Conservation (phyloP, 2,329 filamentous ascomycete species). For the Tolypocladium sp. region DNA sequence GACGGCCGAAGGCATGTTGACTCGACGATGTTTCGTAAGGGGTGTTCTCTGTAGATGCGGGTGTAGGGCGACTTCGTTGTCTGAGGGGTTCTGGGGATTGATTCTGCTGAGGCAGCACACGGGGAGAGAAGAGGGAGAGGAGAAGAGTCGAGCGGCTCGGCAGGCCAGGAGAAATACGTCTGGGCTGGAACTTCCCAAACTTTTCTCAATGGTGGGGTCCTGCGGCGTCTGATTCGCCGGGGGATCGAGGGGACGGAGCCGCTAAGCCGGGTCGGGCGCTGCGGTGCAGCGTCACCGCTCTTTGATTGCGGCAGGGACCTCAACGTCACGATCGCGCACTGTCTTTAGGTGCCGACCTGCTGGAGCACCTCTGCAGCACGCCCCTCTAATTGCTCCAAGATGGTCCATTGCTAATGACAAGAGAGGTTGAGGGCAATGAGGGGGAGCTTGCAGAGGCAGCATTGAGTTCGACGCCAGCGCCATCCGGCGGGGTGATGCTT, state of each 20-base stretch:
- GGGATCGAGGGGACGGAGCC: not conserved
- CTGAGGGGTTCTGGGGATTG: constrained; percentile 26
- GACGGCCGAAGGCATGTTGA: constrained; percentile 64
- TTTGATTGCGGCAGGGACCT: not conserved
- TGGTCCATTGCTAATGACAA: not conserved
- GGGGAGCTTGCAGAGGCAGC: not conserved
- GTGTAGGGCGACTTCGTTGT: constrained; percentile 55
- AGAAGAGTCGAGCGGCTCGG: constrained; percentile 2
- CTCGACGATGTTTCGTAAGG: constrained; percentile 59
- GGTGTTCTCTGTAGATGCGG: constrained; percentile 20
- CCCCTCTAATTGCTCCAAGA: not conserved
- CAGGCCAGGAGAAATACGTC: constrained; percentile 6
- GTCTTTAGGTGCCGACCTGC: not conserved
- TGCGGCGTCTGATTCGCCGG: constrained; percentile 9
- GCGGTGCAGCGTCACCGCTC: constrained; percentile 4
- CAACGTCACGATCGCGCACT: not conserved
- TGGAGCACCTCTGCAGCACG: not conserved
- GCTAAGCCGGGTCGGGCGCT: constrained; percentile 4
- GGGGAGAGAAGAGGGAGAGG: constrained; percentile 9
- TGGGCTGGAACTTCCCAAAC: constrained; percentile 6
- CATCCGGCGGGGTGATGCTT: not conserved
- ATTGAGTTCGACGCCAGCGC: not conserved
- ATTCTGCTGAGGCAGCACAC: constrained; percentile 19
- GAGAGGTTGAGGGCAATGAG: too few relatives aligned
- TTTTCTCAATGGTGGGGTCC: constrained; percentile 12